Base-by-base conservation (phyloP, 169 alveolate species). In the Babesia bovis region DNA sequence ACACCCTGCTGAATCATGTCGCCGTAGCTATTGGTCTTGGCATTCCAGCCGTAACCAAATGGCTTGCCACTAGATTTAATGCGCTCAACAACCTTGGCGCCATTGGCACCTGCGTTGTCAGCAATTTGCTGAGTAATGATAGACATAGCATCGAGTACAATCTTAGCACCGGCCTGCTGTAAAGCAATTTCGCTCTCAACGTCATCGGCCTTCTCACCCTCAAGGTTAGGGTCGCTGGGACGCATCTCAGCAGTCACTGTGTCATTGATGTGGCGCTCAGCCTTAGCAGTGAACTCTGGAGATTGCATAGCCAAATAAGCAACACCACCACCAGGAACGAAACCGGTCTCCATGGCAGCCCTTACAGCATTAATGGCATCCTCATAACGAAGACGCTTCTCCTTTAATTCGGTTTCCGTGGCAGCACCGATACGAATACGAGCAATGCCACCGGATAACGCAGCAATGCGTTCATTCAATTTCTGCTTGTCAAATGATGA, bases 321-420 rank as follows among this genome's bases (percentile, higher is more conserved):
- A 15, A 92, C 96, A 19, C 96, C 96, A n/a, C 96, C 96, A 13
- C 96, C 96, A 15, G 96, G 96, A 32, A 92, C 96, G 72, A 86
- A 91, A 15, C 96, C 96, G 19, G 93, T 90, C 58, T 92, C 96
- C 51, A 91, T 86, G 44, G 96, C 96, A 9, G 95, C 95, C 42
- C 94, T 66, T 4, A 91, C 95, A 28, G 96, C 96, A 69, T 91
- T 91, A 21, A 92, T 90, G 17, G 96, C 94, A 65, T 92, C 96
- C 53, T 91, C 95, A 51, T 91, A 91, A 32, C 92, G 66, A 25
- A 91, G 90, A 55, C 90, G 78, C 71, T 91, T 91, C 61, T 92
- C 96, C 65, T 91, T 92, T 49, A 89, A 93, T 49, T 92, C 96
- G 2, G 96, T 91, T 76, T 92, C 96, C 19, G 95, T 91, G 26